A percentile compares a stretch with the other conserved stretches of the same genome.
Conservation (phyloP, 306 rosid species). For the Quercus dentata region DNA sequence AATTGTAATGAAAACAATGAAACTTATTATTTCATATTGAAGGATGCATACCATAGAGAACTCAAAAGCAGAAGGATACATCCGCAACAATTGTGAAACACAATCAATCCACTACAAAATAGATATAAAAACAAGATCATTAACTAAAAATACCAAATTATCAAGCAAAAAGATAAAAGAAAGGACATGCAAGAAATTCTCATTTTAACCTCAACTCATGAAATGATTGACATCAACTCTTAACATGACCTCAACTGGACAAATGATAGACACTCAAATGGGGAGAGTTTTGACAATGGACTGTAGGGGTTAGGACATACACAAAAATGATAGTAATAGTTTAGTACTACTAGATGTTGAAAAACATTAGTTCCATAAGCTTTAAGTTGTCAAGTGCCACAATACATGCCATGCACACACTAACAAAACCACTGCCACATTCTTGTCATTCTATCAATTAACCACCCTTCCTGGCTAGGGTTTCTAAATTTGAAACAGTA, state of each 20-base stretch:
- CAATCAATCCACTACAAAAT: constrained; percentile 92
- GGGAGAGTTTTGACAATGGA: background rate
- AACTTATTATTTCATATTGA: background rate
- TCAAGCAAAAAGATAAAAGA: background rate
- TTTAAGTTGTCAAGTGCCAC: background rate
- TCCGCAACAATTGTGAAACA: constrained; percentile 85
- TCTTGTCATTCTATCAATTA: no score
- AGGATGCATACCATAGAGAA: constrained; percentile 73
- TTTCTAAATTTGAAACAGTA: no score
- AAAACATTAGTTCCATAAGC: background rate
- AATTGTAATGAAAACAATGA: background rate
- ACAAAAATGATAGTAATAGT: background rate
- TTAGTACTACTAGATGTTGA: background rate
- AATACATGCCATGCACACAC: no score
- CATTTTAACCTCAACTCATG: background rate
- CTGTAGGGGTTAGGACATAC: background rate
- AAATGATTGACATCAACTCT: background rate
- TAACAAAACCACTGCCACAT: no score
- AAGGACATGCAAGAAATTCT: background rate
- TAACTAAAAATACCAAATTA: constrained; percentile 7
- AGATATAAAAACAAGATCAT: constrained; percentile 27
- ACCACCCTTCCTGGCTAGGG: no score
- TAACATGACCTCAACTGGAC: background rate
- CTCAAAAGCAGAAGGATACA: constrained; percentile 95
- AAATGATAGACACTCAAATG: background rate